Evolutionary conservation across 1,284 basidiomycete species (phyloP), one percentile per base, ranked within the genome.

Genomic region (Stygiomarasmius scandens): DNA sequence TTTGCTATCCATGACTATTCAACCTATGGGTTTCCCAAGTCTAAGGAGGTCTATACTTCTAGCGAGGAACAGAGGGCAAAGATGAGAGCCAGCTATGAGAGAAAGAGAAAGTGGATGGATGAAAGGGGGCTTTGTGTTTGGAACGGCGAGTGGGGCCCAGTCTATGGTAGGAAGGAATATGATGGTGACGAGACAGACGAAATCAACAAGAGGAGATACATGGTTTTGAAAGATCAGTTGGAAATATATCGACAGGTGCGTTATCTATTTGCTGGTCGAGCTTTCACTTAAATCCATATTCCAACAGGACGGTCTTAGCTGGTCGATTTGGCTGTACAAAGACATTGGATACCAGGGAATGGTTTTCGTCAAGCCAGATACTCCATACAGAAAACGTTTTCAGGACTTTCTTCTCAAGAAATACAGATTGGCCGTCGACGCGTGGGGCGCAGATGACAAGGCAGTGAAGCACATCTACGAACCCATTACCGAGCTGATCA

Each of bases 271-370:
- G 22, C 41, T 24, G 9, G 14, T 54, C 23, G 32, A 36, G 53
- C 25, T 32, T 12, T 32, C 25, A 20, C 53, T 47, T 4, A 57
- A 32, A 20, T 27, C 23, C 10, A 19, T n/a, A 6, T 19, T 32
- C 2, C 23, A 23, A 49, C 55, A 88, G 85, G 87, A 87, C 63
- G 79, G 76, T 29, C 68, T 89, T 57, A 86, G 83, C 65, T 93
- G 90, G 90, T 87, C 87, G 0, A 93, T 93, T 67, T 93, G 91
- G 91, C 69, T 91, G 16, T 93, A 91, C 79, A 93, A 93, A 68
- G 89, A 93, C 69, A 90, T 92, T 58, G 90, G 91, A 2, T 92
- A 89, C 75, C 90, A 92, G 68, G 86, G 91, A 29, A 91, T 93
- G 89, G 86, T 90, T 22, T 83, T 89, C 65, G 81, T 87, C 58